These are phyloP conservation scores for Microcyclospora pomicola DNA, from an alignment of 2,329 filamentous ascomycete species.

Conservation along the genomic window DNA sequence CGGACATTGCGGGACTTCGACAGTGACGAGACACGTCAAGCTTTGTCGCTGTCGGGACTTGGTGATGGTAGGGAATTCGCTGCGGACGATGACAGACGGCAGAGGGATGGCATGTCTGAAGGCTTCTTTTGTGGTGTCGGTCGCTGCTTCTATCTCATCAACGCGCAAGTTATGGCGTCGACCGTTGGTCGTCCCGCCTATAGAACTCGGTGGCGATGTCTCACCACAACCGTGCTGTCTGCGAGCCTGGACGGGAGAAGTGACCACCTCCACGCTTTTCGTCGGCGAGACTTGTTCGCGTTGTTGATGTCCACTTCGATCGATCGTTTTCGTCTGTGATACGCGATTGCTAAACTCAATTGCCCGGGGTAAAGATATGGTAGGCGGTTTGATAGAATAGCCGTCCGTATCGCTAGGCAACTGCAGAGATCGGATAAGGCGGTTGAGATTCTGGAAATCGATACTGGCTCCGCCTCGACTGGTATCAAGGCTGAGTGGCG, in stretches of 20 bases:
- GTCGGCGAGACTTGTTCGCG: constrained; percentile 16
- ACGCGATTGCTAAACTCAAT: constrained; percentile 5
- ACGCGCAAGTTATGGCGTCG: constrained; percentile 89
- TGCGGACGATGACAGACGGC: constrained; percentile 84
- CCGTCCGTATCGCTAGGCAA: constrained; percentile 57
- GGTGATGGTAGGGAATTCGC: constrained; percentile 89
- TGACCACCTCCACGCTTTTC: constrained; percentile 1
- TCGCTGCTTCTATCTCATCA: constrained; percentile 83
- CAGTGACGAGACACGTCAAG: constrained; percentile 81
- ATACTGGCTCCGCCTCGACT: constrained; percentile 77
- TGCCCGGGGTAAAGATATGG: neutral
- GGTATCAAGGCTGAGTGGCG: constrained; percentile 80
- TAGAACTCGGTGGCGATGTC: too few species aligned
- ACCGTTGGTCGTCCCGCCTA: constrained; percentile 40
- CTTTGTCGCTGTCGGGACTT: constrained; percentile 89
- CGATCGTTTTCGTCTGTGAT: constrained; percentile 6
- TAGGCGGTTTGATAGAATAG: constrained; percentile 6
- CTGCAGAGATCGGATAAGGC: constrained; percentile 73
- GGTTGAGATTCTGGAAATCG: constrained; percentile 70
- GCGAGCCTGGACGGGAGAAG: constrained; percentile 11
- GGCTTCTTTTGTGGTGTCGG: constrained; percentile 55
- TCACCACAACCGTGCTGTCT: constrained; percentile 53
- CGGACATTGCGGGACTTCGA: constrained; percentile 85
- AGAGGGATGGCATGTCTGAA: constrained; percentile 77
- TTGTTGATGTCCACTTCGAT: too few species aligned